phyloP scores from a whole-genome alignment of 2,329 filamentous ascomycete species.

The Cladosporium sp. region DNA sequence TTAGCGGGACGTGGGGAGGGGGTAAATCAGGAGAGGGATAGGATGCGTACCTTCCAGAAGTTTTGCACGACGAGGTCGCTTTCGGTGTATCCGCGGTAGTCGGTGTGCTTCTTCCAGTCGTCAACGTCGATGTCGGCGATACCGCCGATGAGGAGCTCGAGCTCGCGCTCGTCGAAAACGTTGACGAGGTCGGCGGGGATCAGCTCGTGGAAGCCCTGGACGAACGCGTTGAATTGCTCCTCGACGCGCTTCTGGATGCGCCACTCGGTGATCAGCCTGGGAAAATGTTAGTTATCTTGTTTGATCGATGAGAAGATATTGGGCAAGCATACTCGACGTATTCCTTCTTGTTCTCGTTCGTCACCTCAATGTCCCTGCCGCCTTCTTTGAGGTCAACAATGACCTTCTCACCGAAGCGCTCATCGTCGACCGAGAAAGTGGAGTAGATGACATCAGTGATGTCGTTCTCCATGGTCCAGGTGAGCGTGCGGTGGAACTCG shows the following conservation, averaged over 20 bases:
- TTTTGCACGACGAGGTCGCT: constrained; percentile 94
- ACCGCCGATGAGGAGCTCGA: constrained; percentile 93
- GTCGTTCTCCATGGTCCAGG: constrained; percentile 97
- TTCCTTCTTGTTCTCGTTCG: constrained; percentile 98
- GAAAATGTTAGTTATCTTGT: constrained; percentile 12
- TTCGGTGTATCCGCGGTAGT: constrained; percentile 97
- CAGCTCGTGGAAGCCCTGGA: constrained; percentile 93
- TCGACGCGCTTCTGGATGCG: constrained; percentile 97
- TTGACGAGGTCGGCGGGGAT: constrained; percentile 96
- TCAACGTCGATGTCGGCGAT: constrained; percentile 99
- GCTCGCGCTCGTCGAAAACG: constrained; percentile 95
- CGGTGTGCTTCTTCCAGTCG: constrained; percentile 99
- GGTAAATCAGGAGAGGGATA: neutral
- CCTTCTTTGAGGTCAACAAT: constrained; percentile 90
- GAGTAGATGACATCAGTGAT: constrained; percentile 92
- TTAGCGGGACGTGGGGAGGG: constrained; percentile 14
- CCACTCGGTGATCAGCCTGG: constrained; percentile 90
- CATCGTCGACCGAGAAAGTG: constrained; percentile 95
- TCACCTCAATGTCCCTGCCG: constrained; percentile 88
- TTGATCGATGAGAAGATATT: neutral
- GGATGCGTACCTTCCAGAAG: constrained; percentile 79
- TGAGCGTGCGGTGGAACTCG: constrained; percentile 91
- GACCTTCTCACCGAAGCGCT: constrained; percentile 89
- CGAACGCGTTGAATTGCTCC: constrained; percentile 97
- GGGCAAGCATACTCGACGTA: constrained; percentile 73